These are phyloP conservation scores for Aureobasidium leucospermi DNA, from an alignment of 2,329 filamentous ascomycete genomes.

Conservation along the genomic window DNA sequence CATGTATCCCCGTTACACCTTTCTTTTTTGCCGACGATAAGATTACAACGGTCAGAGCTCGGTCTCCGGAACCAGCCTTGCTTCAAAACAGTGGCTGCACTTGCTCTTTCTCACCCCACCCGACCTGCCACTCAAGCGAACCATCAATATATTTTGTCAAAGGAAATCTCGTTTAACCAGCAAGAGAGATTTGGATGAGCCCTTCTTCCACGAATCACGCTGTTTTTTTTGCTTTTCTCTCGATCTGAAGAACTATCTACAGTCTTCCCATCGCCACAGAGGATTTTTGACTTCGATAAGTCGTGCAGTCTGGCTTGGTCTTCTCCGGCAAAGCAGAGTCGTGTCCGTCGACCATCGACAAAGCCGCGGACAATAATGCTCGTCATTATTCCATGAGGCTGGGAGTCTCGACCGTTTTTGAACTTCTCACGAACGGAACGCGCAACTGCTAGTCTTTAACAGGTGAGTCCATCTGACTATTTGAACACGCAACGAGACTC, in stretches of 20 bases:
- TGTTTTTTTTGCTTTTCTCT: background rate
- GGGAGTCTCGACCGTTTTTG: background rate
- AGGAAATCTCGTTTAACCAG: background rate
- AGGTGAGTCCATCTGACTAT: background rate
- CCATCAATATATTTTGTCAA: background rate
- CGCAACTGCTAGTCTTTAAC: background rate
- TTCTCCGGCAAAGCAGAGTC: background rate
- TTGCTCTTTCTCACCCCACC: background rate
- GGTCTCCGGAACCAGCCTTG: slow-evolving; percentile 2
- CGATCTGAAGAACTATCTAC: background rate
- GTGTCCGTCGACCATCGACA: background rate
- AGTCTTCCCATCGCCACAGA: background rate
- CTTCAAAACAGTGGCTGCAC: background rate
- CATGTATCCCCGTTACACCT: background rate
- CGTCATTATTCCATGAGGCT: background rate
- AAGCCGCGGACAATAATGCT: background rate
- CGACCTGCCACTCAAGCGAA: background rate
- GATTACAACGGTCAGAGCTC: slow-evolving; percentile 8
- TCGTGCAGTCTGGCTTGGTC: background rate
- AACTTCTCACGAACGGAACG: background rate
- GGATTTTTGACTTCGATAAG: background rate
- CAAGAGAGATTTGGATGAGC: background rate
- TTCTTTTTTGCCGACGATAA: slow-evolving; percentile 8
- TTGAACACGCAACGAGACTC: too few species aligned
- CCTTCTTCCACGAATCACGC: background rate